Base-by-base conservation (phyloP, 2,329 filamentous ascomycete species). In the Beauveria sp. region DNA sequence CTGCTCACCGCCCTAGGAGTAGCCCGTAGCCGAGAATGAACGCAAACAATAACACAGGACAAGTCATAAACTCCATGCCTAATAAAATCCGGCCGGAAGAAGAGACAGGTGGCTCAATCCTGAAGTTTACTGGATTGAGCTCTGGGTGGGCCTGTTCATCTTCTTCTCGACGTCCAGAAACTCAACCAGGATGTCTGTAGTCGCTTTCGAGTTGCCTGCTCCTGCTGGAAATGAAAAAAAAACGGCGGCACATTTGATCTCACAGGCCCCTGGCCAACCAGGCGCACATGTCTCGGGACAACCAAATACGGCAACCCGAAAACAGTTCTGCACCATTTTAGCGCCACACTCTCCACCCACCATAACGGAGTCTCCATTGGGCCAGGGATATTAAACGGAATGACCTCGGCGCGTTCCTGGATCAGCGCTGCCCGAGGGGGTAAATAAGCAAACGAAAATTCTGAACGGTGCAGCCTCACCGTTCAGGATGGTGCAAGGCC, bases 291-390 rank as follows among this genome's bases (percentile, higher is more conserved):
- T 54, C 51, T 61, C 51, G 42, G 59, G 4, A 7, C 48, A 18
- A 1, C 59, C 50, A 12, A 61, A 61, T 54, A 10, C 42, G 59
- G 59, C 10, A 61, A 61, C 31, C 59, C 59, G 59, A 61, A 55
- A 53, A 34, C 40, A 31, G 38, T 28, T 8, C 31, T 20, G 18
- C 38, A 59, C 16, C 24, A 10, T 22, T 51, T 42, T n/a, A 58
- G n/a, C 7, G 28, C 55, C 40, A 45, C 28, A 26, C 52, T 57
- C 54, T 57, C 54, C 42, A 49, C 42, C 18, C 51, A 38, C 38
- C 38, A 54, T 26, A 43, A 42, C 51, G 51, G 51, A 31, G 38
- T 42, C 51, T 43, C 51, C 38, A 54, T 54, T 43, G 7, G 28
- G 14, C 24, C 40, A 28, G 22, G 52, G 55, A 49, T 58, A 26